Conservation (phyloP, 1,284 basidiomycete genomes). For the Meira miltonrushii region DNA sequence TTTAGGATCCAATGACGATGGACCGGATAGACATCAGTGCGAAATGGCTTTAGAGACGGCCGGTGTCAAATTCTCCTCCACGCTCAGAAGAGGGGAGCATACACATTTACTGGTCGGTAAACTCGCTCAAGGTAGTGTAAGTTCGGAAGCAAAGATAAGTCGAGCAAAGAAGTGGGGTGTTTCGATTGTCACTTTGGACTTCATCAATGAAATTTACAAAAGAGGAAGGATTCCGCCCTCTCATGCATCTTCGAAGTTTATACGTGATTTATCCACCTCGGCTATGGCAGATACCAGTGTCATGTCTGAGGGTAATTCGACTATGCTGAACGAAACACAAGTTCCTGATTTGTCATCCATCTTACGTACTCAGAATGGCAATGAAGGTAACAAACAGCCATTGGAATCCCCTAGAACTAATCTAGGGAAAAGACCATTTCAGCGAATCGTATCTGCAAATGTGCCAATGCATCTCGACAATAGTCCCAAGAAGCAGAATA, state of each 20-base stretch:
- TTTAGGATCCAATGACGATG: not conserved
- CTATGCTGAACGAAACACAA: too few species aligned
- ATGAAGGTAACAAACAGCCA: too few species aligned
- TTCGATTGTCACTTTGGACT: constrained; percentile 7
- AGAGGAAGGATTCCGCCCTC: constrained; percentile 1
- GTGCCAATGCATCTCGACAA: too few species aligned
- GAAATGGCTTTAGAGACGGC: not conserved
- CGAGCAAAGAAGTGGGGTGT: constrained; percentile 10
- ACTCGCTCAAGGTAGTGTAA: not conserved
- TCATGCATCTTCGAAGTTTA: not conserved
- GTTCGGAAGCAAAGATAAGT: not conserved
- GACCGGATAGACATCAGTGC: not conserved
- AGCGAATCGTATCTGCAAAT: too few species aligned
- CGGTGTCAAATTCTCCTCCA: constrained; percentile 5
- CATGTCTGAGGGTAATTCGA: too few species aligned
- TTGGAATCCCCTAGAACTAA: too few species aligned
- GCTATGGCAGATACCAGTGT: too few species aligned
- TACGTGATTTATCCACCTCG: not conserved
- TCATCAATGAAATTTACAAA: constrained; percentile 6
- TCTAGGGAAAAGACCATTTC: too few species aligned
- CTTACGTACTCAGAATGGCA: too few species aligned
- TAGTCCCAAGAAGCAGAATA: too few species aligned
- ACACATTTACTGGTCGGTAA: constrained; percentile 10
- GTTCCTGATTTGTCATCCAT: too few species aligned
- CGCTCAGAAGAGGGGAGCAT: not conserved